These are phyloP conservation scores for Ailanthus altissimus DNA, from an alignment of 345 rosid species.

Conservation along the genomic window DNA sequence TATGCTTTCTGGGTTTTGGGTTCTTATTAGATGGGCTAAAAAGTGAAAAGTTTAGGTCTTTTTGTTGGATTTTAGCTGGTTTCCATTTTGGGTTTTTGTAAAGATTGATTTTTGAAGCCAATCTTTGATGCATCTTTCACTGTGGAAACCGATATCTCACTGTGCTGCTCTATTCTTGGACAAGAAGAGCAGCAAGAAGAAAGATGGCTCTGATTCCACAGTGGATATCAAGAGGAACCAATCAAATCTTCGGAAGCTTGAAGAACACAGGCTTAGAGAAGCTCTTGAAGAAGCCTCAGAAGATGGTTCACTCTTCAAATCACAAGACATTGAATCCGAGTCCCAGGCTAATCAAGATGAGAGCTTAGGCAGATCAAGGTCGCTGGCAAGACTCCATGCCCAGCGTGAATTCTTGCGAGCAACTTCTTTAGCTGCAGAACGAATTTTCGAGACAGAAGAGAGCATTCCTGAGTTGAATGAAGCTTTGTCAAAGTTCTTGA, in stretches of 20 bases:
- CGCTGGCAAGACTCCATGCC: constrained; percentile 91
- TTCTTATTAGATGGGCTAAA: constrained; percentile 34
- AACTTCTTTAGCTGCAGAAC: constrained; percentile 83
- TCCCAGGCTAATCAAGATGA: constrained; percentile 57
- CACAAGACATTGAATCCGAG: constrained; percentile 72
- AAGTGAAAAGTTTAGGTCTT: neutral
- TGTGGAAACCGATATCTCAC: constrained; percentile 98
- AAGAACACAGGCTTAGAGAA: constrained; percentile 85
- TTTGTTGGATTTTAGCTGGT: constrained; percentile 24
- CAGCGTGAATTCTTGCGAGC: constrained; percentile 92
- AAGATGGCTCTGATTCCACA: constrained; percentile 67
- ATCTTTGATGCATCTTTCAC: constrained; percentile 86
- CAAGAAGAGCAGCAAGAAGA: constrained; percentile 75
- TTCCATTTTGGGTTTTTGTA: constrained; percentile 28
- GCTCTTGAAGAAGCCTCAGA: constrained; percentile 97
- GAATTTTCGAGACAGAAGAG: constrained; percentile 71
- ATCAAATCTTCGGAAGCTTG: constrained; percentile 64
- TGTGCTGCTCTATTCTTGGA: constrained; percentile 91
- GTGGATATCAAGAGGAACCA: constrained; percentile 47
- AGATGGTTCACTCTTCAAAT: constrained; percentile 81
- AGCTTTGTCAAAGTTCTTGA: constrained; percentile 66
- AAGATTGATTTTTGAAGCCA: constrained; percentile 21
- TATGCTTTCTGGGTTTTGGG: constrained; percentile 24
- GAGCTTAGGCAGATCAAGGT: constrained; percentile 82
- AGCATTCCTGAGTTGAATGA: constrained; percentile 63